Percentiles rank a stretch among this genome's conserved stretches.
phyloP scores from a whole-genome alignment of 257 asterid genomes.

The Echites panduratus region DNA sequence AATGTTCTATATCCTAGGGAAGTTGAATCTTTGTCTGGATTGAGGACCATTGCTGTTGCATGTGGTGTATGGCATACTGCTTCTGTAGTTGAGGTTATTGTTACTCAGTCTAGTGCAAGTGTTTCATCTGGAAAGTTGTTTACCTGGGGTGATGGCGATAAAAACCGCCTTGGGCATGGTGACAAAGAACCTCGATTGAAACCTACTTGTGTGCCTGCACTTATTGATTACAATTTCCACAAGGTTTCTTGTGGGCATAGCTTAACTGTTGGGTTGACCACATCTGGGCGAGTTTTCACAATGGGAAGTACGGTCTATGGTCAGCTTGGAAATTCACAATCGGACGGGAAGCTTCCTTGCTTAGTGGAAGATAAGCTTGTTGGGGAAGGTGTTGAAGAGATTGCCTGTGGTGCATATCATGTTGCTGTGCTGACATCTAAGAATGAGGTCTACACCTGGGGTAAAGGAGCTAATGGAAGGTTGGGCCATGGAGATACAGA shows the following conservation, averaged over 20 bases:
- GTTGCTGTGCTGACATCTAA: slow-evolving; percentile 73
- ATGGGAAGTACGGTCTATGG: slow-evolving; percentile 95
- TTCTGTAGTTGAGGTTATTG: slow-evolving; percentile 86
- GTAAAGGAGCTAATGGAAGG: slow-evolving; percentile 93
- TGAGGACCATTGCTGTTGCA: slow-evolving; percentile 81
- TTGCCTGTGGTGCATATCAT: slow-evolving; percentile 82
- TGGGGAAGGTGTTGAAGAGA: slow-evolving; percentile 64
- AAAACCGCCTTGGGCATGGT: slow-evolving; percentile 90
- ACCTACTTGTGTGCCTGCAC: slow-evolving; percentile 90
- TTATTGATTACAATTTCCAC: slow-evolving; percentile 77
- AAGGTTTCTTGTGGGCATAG: slow-evolving; percentile 87
- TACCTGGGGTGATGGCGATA: slow-evolving; percentile 98
- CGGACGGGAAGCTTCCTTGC: slow-evolving; percentile 81
- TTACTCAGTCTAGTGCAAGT: slow-evolving; percentile 71
- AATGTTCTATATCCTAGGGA: slow-evolving; percentile 58
- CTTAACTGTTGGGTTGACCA: slow-evolving; percentile 73
- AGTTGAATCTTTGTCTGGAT: slow-evolving; percentile 72
- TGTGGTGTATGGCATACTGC: slow-evolving; percentile 99
- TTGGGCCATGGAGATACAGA: slow-evolving; percentile 92
- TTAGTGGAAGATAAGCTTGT: slow-evolving; percentile 65
- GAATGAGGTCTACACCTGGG: slow-evolving; percentile 92
- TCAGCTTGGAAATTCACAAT: slow-evolving; percentile 76
- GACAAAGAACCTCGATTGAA: slow-evolving; percentile 80
- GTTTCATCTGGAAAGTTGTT: slow-evolving; percentile 79
- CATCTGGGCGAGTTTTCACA: slow-evolving; percentile 70